Base-by-base conservation (phyloP, 2,329 filamentous ascomycete species). In the Cercospora janseana region DNA sequence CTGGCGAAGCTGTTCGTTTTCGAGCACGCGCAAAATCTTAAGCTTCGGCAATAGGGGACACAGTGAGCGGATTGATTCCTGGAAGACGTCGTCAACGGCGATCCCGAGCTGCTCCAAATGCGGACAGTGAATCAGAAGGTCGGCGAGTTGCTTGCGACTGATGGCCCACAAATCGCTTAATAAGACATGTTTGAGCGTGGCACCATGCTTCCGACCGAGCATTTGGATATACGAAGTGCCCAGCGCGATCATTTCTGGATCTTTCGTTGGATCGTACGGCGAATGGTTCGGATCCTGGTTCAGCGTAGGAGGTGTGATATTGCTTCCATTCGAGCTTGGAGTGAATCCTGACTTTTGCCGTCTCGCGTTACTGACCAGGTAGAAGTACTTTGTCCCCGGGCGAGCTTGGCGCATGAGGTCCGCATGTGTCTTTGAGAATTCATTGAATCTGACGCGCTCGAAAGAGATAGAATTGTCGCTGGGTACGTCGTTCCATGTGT, bases 91-190 rank as follows among this genome's bases (percentile, higher is more conserved):
- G 78, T 74, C 68, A 12, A 77, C 69, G 6, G 78, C 74, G 16
- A 82, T 66, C 20, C 73, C 79, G 1, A 85, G 67, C 58, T 85
- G 80, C 53, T 82, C 79, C 10, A 84, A 67, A 46, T 81, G 73
- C 0, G 80, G 79, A 51, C 79, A 81, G 7, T 67, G 67, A 42
- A 76, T 74, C 24, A 80, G 75, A 5, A 83, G 66, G 6, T 74
- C 72, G 24, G 71, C 72, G 6, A 83, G 66, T 4, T 76, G 69
- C 1, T 70, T 63, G 2, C 72, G 68, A 12, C 73, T 72, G 2
- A 83, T 69, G 13, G 72, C 66, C 79, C 80, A 83, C 34, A 74
- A 70, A 26, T 80, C 74, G 2, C 75, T 73, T 4, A 85, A 72
- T 2, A 83, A 72, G 4, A 85, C 72, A 57, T 81, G 78, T 34